Conservation (phyloP, 2,329 filamentous ascomycete genomes). For the Epichloe baconii region DNA sequence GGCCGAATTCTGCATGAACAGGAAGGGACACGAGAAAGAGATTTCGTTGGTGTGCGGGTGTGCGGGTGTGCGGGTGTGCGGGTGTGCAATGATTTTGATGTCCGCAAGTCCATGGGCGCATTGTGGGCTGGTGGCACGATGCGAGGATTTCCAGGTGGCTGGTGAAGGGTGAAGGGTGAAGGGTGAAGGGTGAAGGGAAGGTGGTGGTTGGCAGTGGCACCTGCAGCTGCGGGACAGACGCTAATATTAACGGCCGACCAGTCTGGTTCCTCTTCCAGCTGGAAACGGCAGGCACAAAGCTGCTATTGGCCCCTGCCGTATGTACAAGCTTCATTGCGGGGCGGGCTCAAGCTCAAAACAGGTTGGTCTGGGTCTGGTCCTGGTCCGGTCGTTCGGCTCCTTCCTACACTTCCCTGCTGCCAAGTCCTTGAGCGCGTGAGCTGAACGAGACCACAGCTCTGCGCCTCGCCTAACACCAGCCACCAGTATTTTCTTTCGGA, state of each 20-base stretch:
- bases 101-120: not conserved
- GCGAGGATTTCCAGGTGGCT: slow-evolving; percentile 3
- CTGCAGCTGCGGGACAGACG: not conserved
- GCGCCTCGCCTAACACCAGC: too few species aligned
- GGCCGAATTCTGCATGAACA: not conserved
- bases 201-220: slow-evolving; percentile 4
- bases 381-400: too few species aligned
- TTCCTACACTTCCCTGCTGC: too few species aligned
- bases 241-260: not conserved
- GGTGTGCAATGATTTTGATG: slow-evolving; percentile 1
- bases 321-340: not conserved
- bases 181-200: too few species aligned
- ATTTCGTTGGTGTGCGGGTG: not conserved
- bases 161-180: not conserved
- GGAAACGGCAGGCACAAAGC: not conserved
- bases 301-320: not conserved
- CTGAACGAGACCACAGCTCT: not conserved
- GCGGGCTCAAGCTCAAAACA: not conserved
- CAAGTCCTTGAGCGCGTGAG: too few species aligned
- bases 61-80: not conserved
- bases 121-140: not conserved
- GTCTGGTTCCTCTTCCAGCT: not conserved
- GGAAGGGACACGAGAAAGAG: not conserved
- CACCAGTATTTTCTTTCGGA: too few species aligned
- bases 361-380: too few species aligned